These are phyloP conservation scores for Neurospora sp. DNA, from an alignment of 495 filamentous ascomycete genomes.

Conservation along the genomic window DNA sequence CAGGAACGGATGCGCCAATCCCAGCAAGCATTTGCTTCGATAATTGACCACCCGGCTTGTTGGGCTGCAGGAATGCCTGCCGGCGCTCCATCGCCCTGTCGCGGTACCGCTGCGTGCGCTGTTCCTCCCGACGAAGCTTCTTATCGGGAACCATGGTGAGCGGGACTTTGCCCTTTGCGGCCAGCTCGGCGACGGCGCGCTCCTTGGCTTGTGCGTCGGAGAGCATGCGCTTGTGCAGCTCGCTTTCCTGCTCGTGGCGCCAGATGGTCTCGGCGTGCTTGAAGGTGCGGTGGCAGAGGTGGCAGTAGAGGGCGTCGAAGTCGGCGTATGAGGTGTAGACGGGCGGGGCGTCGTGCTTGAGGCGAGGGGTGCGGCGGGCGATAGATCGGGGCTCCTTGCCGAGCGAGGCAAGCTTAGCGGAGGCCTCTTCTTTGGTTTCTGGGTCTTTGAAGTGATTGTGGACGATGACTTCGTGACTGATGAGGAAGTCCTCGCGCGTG, in stretches of 20 bases:
- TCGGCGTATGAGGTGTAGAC: slow-evolving; percentile 54
- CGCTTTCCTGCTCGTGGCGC: slow-evolving; percentile 65
- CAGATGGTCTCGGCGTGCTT: slow-evolving; percentile 57
- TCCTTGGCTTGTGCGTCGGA: slow-evolving; percentile 46
- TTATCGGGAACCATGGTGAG: slow-evolving; percentile 33
- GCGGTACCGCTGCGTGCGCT: slow-evolving; percentile 50
- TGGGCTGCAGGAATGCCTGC: slow-evolving; percentile 60
- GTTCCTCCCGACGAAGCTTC: slow-evolving; percentile 14
- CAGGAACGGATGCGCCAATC: background rate
- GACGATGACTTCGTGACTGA: slow-evolving; percentile 20
- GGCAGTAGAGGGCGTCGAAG: slow-evolving; percentile 58
- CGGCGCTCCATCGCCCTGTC: slow-evolving; percentile 78
- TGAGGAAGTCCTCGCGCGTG: slow-evolving; percentile 18
- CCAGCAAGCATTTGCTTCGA: background rate
- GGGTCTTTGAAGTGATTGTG: slow-evolving; percentile 19
- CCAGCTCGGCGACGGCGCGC: slow-evolving; percentile 43
- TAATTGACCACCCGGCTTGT: slow-evolving; percentile 20
- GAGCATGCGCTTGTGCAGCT: slow-evolving; percentile 63
- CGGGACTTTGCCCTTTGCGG: slow-evolving; percentile 49
- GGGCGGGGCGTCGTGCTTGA: slow-evolving; percentile 15
- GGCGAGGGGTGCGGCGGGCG: slow-evolving; percentile 15
- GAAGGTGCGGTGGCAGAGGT: slow-evolving; percentile 68
- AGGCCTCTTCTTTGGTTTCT: slow-evolving; percentile 21
- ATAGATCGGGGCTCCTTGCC: slow-evolving; percentile 16
- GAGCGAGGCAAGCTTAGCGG: slow-evolving; percentile 20